Evolutionary conservation across 768 basidiomycete species (phyloP), one percentile per base, ranked within the genome.

Genomic region (Hygrocybe punicea): DNA sequence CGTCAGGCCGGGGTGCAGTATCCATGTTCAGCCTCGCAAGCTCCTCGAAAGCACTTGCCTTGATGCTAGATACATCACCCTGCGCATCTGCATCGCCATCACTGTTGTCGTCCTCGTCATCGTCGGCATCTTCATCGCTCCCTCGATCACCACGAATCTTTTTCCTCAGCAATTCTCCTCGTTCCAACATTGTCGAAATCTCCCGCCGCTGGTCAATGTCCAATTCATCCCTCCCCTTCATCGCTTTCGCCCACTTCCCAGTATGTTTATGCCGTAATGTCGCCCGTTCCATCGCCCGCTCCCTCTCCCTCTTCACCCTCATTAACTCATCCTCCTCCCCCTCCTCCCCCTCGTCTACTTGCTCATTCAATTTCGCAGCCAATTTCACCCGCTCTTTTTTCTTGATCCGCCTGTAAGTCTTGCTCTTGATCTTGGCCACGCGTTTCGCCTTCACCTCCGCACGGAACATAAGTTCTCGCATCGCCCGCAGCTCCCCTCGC

Each of bases 371-470:
- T 57, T 81, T 79, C 59, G 76, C 72, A 44, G 71, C 69, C 14
- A 86, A 72, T 59, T 83, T 84, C 57, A 86, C 89, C 46, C 81
- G 81, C 65, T 88, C 83, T 67, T 89, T 93, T 69, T 91, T 81
- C 65, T 85, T 86, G 47, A 98, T 78, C 61, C 88, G 87, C 25
- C 94, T 80, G 68, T 93, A 98, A 2, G 91, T 84, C 73, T 93
- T 96, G 69, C 89, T 92, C 77, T 98, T 98, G 73, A 99, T 99
- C 75, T 95, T 98, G 19, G 87, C 84, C 16, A 96, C 78, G 16
- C 95, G 84, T 66, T 89, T 89, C 16, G 93, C 91, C 69, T 96
- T 94, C 35, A 83, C 76, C 63, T 98, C 96, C 0, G 93, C 93
- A 4, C 95, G 85, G 74, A 96, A 97, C 77, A 93, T 87, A 39